A percentile compares a stretch with the other conserved stretches of the same genome.
Conservation (phyloP, 176 grass and related monocot genomes). For the Carex pumila region DNA sequence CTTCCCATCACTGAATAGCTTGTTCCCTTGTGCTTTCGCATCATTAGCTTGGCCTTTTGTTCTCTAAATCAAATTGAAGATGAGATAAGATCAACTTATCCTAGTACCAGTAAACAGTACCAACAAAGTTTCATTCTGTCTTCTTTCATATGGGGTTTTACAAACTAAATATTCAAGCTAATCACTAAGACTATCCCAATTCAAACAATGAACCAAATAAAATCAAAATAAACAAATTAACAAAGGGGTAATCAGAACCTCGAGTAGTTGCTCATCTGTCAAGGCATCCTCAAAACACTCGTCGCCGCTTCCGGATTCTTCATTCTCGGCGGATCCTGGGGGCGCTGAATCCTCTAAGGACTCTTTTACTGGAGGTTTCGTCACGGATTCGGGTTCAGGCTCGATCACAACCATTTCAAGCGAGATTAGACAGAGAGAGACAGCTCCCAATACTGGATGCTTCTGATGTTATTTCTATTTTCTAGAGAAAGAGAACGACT, state of each 20-base stretch:
- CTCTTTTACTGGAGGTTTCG: not conserved
- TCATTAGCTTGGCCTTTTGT: conserved; percentile 68
- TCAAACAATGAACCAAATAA: not conserved
- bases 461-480: no score
- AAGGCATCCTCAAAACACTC: conserved; percentile 81
- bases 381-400: conserved; percentile 4
- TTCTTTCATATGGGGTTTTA: not conserved
- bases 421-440: not conserved
- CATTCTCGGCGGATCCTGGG: conserved; percentile 14
- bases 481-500: no score
- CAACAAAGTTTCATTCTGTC: not conserved
- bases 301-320: conserved; percentile 27
- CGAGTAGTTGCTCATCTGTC: conserved; percentile 80
- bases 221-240: not conserved
- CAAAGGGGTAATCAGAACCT: conserved; percentile 39
- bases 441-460: no score
- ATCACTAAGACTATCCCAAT: not conserved
- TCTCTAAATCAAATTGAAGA: conserved; percentile 36
- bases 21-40: conserved; percentile 85
- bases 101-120: not conserved
- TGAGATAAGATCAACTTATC: not conserved
- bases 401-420: conserved; percentile 65
- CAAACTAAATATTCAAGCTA: not conserved
- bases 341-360: not conserved
- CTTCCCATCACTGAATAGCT: conserved; percentile 47